Base-by-base conservation (phyloP, 1,139 yeast genomes). In the Pneumocystis oryctolagi region DNA sequence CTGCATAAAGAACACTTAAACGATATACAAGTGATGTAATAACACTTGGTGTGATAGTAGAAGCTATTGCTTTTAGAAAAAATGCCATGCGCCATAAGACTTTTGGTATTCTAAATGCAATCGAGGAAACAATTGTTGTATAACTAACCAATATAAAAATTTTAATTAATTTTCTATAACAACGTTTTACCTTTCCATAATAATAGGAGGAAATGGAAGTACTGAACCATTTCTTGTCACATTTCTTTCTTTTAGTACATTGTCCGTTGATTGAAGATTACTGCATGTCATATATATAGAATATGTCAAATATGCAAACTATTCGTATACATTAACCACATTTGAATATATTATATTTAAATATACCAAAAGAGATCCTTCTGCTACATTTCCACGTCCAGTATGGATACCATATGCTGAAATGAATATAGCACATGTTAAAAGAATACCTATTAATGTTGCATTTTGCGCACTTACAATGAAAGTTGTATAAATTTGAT, bases 1-100 rank as follows among this genome's bases (percentile, higher is more conserved):
- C 97, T 1, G 96, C 89, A 71, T 88, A 89, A 70, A 90, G 89
- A 3, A 90, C 96, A 1, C 88, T 80, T 32, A 92, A 82, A 69
- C 98, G 80, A 71, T 87, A 90, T 1, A 89, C 89, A 68, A 92
- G 77, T 68, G 89, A 89, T 42, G 89, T 79, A 56, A 89, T 76
- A 31, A 92, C 84, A 2, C 96, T 88, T 6, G 95, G 83, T 0
- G 96, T 87, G 61, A 92, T 79, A 47, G 90, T 87, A 64, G 83
- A 83, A 35, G 83, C 77, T 0, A 96, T 87, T 63, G 84, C 82
- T 30, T 80, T 73, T 62, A 87, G 75, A 70, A 87, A 87, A 66
- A 84, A 85, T 77, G 85, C 81, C 63, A 87, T 81, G 28, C 95
- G 82, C 69, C 77, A 75, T 63, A 80, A 76, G 39, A 80, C 78